phyloP scores from a whole-genome alignment of 176 grass and related monocot species.

The Stipa capillata region DNA sequence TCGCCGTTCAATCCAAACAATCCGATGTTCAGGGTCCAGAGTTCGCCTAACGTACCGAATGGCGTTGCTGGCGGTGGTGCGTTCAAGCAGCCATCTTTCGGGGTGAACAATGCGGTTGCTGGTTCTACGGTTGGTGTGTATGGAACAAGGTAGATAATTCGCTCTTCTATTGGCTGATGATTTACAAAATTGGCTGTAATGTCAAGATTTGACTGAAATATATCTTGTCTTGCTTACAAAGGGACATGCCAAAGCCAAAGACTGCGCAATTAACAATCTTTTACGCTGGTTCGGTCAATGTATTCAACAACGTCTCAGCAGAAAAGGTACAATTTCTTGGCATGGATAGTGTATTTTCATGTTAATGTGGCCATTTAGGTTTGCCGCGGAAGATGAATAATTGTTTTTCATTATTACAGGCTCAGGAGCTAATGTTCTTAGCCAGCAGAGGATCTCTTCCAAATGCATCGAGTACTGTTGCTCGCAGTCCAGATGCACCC shows the following conservation, averaged over 20 bases:
- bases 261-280: constrained; percentile 73
- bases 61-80: background rate
- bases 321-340: constrained; percentile 51
- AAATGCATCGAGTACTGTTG: background rate
- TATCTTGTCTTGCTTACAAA: constrained; percentile 32
- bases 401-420: constrained; percentile 35
- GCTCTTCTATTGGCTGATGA: background rate
- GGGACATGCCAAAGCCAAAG: constrained; percentile 39
- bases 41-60: constrained; percentile 31
- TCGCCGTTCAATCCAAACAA: constrained; percentile 46
- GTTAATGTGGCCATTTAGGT: background rate
- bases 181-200: background rate
- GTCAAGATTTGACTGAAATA: background rate
- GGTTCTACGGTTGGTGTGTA: constrained; percentile 36
- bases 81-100: constrained; percentile 38
- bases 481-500: constrained; percentile 23
- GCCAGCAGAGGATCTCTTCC: constrained; percentile 62
- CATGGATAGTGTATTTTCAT: background rate
- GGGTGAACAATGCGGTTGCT: background rate
- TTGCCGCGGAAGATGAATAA: background rate
- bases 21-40: constrained; percentile 58
- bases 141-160: constrained; percentile 36
- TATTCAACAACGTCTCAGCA: constrained; percentile 63
- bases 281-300: constrained; percentile 74
- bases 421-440: constrained; percentile 76